Conservation (phyloP, 495 filamentous ascomycete species). For the Penicillium crystallinum region DNA sequence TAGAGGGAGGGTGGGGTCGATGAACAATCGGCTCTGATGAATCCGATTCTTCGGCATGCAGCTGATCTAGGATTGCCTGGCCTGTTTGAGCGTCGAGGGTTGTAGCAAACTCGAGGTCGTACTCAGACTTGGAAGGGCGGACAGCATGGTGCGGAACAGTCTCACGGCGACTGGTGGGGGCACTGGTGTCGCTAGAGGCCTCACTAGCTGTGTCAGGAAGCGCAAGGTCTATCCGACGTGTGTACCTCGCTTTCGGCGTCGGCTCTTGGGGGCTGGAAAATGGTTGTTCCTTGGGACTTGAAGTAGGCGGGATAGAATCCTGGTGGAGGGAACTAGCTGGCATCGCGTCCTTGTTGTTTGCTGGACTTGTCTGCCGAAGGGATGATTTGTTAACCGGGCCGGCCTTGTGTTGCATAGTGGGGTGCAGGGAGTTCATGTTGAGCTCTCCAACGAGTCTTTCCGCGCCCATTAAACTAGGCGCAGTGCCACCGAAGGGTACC, state of each 20-base stretch:
- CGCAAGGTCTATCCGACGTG: constrained; percentile 33
- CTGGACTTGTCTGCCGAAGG: constrained; percentile 31
- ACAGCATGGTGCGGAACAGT: neutral
- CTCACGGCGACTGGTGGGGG: constrained; percentile 8
- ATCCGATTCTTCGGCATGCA: constrained; percentile 15
- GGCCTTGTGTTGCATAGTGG: constrained; percentile 27
- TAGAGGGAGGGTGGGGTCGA: constrained; percentile 7
- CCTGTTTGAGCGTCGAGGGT: constrained; percentile 43
- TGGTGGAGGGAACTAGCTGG: constrained; percentile 9
- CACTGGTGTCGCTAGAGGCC: constrained; percentile 26
- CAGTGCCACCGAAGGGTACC: constrained; percentile 36
- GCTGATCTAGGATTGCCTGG: constrained; percentile 26
- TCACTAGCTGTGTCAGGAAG: constrained; percentile 44
- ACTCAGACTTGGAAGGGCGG: constrained; percentile 1
- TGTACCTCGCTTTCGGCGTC: constrained; percentile 35
- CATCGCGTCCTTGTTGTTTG: constrained; percentile 14
- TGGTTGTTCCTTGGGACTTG: constrained; percentile 4
- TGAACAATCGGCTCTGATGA: constrained; percentile 21
- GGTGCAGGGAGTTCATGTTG: constrained; percentile 56
- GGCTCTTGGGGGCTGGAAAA: constrained; percentile 5
- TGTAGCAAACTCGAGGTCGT: constrained; percentile 34
- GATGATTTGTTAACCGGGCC: constrained; percentile 31
- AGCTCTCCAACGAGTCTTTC: constrained; percentile 63
- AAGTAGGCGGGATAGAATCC: constrained; percentile 6
- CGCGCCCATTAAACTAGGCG: constrained; percentile 59